These are phyloP conservation scores for Dentipellis sp. DNA, from an alignment of 768 basidiomycete genomes.

Conservation along the genomic window DNA sequence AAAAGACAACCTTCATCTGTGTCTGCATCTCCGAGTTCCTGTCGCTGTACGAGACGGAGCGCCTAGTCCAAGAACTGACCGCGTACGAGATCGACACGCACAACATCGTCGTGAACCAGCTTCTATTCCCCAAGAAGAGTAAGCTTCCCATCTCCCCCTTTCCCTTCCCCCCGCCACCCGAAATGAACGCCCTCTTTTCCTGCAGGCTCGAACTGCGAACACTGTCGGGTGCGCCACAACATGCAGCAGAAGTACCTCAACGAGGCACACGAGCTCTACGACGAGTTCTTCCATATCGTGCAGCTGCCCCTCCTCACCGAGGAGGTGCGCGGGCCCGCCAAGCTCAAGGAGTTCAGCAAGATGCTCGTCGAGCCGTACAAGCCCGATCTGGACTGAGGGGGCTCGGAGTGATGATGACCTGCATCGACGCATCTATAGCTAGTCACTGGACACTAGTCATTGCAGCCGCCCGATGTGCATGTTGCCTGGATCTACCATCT, in stretches of 20 bases:
- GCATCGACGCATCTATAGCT: no score
- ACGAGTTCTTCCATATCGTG: conserved; percentile 97
- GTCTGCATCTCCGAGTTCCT: conserved; percentile 99
- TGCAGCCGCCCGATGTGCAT: no score
- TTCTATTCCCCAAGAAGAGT: conserved; percentile 90
- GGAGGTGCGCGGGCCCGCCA: conserved; percentile 93
- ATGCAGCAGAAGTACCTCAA: conserved; percentile 98
- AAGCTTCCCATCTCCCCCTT: conserved; percentile 20
- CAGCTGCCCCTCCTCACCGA: conserved; percentile 91
- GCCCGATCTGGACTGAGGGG: conserved; percentile 22
- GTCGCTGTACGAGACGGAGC: conserved; percentile 96
- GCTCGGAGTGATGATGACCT: no score
- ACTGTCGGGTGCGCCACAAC: conserved; percentile 87
- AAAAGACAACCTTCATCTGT: conserved; percentile 98
- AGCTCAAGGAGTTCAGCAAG: conserved; percentile 85
- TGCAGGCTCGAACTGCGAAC: conserved; percentile 86
- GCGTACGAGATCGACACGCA: conserved; percentile 95
- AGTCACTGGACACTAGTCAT: no score
- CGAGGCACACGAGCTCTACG: conserved; percentile 95
- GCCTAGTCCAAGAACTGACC: conserved; percentile 93
- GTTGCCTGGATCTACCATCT: no score
- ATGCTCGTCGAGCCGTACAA: conserved; percentile 82
- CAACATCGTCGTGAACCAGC: conserved; percentile 97
- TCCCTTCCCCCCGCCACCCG: not conserved
- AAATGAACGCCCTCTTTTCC: not conserved